Evolutionary conservation across 257 asterid genomes (phyloP).

Genomic region (Solanum chiquidenum): DNA sequence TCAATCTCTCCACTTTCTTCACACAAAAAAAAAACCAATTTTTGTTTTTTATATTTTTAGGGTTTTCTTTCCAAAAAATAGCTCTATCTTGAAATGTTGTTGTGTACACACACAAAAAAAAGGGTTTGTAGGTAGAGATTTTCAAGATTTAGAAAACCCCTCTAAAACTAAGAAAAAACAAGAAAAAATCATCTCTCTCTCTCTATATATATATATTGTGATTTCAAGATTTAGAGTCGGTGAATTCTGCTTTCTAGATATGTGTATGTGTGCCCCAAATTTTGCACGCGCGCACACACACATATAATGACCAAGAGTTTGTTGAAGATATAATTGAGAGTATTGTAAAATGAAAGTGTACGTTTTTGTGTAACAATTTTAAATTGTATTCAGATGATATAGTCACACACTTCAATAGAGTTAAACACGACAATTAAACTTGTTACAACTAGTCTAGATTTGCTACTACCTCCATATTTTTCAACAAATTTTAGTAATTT

Average conservation of each 20-base stretch:
- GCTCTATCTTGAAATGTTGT: background rate
- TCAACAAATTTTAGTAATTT: background rate
- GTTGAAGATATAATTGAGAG: background rate
- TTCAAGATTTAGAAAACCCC: background rate
- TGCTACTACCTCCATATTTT: background rate
- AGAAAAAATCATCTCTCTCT: no score
- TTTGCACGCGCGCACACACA: background rate
- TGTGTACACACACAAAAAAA: background rate
- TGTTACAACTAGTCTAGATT: background rate
- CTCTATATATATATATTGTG: background rate
- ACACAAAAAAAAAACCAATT: background rate
- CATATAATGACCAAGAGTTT: background rate
- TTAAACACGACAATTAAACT: background rate
- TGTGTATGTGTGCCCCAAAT: background rate
- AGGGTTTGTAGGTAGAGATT: background rate
- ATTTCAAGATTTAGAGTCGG: background rate
- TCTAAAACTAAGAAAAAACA: background rate
- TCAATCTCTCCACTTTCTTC: background rate
- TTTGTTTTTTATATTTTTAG: background rate
- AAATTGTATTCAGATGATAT: background rate
- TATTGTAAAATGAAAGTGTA: background rate
- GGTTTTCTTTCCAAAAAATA: background rate
- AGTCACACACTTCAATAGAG: background rate
- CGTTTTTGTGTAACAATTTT: background rate
- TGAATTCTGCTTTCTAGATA: background rate